Evolutionary conservation across 164 flowering plant species (phyloP).

Genomic region (Euptelea pleiosperma): DNA sequence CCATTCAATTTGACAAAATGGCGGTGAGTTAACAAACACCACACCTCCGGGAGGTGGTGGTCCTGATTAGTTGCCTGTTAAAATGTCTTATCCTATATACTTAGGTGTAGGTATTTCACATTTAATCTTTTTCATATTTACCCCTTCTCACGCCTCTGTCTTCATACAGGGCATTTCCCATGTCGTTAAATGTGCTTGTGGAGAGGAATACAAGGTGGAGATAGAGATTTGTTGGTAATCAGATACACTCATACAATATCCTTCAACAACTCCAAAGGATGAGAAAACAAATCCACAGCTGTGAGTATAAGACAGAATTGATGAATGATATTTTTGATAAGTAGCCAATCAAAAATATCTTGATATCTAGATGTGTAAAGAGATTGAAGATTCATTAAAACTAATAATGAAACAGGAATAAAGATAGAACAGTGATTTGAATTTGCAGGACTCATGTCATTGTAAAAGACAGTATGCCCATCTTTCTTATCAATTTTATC

Average conservation of each 20-base stretch:
- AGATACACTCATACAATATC: neutral
- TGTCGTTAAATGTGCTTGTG: slow-evolving; percentile 57
- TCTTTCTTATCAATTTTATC: too few species aligned
- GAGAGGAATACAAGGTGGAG: slow-evolving; percentile 52
- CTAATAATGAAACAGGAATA: neutral
- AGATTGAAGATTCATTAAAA: neutral
- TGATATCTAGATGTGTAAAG: slow-evolving; percentile 1
- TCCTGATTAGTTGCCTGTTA: neutral
- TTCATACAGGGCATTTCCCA: slow-evolving; percentile 53
- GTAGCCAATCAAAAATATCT: too few species aligned
- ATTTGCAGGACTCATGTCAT: too few species aligned
- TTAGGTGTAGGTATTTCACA: too few species aligned
- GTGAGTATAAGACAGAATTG: neutral
- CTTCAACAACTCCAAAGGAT: neutral
- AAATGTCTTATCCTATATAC: too few species aligned
- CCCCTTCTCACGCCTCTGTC: too few species aligned
- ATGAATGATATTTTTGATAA: neutral
- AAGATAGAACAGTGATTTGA: neutral
- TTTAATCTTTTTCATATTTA: too few species aligned
- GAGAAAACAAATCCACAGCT: neutral
- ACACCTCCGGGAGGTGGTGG: neutral
- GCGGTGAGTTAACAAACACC: neutral
- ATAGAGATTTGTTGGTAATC: slow-evolving; percentile 18
- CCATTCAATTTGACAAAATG: neutral
- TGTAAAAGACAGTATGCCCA: too few species aligned